phyloP scores from a whole-genome alignment of 495 filamentous ascomycete species.

The Aspergillus avenaceus region DNA sequence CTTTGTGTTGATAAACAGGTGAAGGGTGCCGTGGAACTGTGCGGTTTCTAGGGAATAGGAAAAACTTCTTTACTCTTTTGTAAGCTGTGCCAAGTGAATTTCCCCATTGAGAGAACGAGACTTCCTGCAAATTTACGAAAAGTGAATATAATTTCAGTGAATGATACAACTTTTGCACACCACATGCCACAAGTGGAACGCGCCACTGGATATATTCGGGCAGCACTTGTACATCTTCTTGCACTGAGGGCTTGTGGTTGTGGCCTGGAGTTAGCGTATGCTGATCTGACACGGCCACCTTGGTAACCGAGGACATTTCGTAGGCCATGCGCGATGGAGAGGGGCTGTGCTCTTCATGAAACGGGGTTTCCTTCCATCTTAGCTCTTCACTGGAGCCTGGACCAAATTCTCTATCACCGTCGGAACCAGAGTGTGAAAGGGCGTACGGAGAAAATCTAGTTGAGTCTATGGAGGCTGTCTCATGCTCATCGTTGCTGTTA shows the following conservation, averaged over 20 bases:
- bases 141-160: neutral
- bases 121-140: neutral
- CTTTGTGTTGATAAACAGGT: neutral
- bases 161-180: neutral
- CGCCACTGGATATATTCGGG: neutral
- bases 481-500: constrained; percentile 8
- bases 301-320: too few relatives aligned
- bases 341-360: neutral
- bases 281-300: neutral
- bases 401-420: constrained; percentile 4
- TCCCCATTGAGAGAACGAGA: neutral
- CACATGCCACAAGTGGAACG: neutral
- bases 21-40: neutral
- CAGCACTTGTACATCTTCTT: neutral
- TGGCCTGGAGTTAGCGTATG: neutral
- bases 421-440: neutral
- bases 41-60: neutral
- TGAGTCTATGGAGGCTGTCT: constrained; percentile 7
- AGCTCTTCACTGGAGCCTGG: neutral
- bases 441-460: constrained; percentile 3
- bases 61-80: neutral
- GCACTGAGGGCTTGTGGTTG: neutral
- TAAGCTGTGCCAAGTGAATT: neutral
- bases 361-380: neutral
- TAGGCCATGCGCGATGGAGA: too few relatives aligned